These are phyloP conservation scores for Aspergillus bombycis DNA, from an alignment of 2,329 filamentous ascomycete genomes.

Conservation along the genomic window DNA sequence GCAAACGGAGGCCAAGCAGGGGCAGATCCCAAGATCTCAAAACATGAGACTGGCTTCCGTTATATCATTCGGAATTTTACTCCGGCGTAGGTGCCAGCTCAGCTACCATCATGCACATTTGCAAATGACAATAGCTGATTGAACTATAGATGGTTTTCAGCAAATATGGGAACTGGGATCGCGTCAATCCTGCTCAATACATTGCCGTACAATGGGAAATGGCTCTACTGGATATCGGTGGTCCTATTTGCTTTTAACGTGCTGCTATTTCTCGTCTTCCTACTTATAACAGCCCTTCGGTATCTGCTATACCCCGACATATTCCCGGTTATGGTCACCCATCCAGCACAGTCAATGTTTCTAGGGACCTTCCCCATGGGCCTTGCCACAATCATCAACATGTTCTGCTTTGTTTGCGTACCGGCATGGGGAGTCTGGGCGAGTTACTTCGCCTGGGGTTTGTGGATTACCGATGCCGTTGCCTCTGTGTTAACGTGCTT, in stretches of 20 bases:
- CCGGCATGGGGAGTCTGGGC: slow-evolving; percentile 61
- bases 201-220: slow-evolving; percentile 38
- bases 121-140: not conserved
- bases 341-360: slow-evolving; percentile 68
- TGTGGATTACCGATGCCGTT: slow-evolving; percentile 60
- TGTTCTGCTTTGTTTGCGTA: slow-evolving; percentile 62
- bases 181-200: slow-evolving; percentile 39
- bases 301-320: slow-evolving; percentile 67
- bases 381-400: slow-evolving; percentile 66
- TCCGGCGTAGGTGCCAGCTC: slow-evolving; percentile 38
- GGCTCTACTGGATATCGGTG: slow-evolving; percentile 41
- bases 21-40: not conserved
- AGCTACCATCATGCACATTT: not conserved
- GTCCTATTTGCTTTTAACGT: slow-evolving; percentile 33
- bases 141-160: slow-evolving; percentile 36
- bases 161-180: slow-evolving; percentile 43
- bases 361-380: slow-evolving; percentile 69
- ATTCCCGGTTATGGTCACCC: slow-evolving; percentile 64
- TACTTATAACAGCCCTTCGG: slow-evolving; percentile 57
- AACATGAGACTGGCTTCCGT: slow-evolving; percentile 35
- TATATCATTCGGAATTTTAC: slow-evolving; percentile 35
- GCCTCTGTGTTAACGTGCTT: slow-evolving; percentile 54
- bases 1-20: not conserved
- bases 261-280: slow-evolving; percentile 28
- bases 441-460: slow-evolving; percentile 55